Evolutionary conservation across 2,329 filamentous ascomycete genomes (phyloP).

Genomic region (Lachnellula cervina): DNA sequence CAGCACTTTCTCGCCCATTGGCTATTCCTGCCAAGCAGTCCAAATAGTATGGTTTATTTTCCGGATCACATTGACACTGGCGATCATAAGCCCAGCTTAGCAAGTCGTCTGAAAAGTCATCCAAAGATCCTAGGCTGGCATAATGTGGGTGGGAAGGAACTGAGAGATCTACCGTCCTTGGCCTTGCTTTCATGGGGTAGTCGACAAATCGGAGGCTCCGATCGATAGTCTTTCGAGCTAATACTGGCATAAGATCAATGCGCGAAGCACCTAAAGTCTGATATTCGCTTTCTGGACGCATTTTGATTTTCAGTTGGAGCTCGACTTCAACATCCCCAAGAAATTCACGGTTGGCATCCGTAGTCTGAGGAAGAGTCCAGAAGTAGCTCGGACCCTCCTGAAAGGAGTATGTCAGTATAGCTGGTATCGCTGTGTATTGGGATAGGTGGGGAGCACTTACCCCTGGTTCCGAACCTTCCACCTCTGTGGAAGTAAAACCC

Average conservation of each 20-base stretch:
- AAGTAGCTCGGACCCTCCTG: constrained; percentile 27
- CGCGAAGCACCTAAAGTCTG: constrained; percentile 1
- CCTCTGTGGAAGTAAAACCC: constrained; percentile 45
- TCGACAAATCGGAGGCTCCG: constrained; percentile 26
- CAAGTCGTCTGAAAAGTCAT: constrained; percentile 58
- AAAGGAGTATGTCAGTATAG: constrained; percentile 23
- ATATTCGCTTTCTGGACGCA: constrained; percentile 13
- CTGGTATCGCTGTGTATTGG: constrained; percentile 7
- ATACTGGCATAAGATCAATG: constrained; percentile 4
- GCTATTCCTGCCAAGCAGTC: constrained; percentile 60
- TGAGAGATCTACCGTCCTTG: constrained; percentile 30
- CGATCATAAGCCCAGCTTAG: constrained; percentile 58
- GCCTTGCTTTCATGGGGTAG: constrained; percentile 22
- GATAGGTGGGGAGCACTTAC: constrained; percentile 30
- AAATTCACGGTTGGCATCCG: constrained; percentile 29
- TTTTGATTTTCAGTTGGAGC: constrained; percentile 33
- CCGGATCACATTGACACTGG: constrained; percentile 52
- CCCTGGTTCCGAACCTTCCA: constrained; percentile 29
- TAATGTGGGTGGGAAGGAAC: constrained; percentile 43
- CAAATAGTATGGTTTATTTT: constrained; percentile 55
- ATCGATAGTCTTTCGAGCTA: constrained; percentile 24
- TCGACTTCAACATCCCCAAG: constrained; percentile 59
- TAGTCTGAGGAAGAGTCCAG: constrained; percentile 29
- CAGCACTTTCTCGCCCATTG: constrained; percentile 43
- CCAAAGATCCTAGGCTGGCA: constrained; percentile 56